These are phyloP conservation scores for Phytophthora sansomeana DNA, from an alignment of 352 stramenopile genomes.

Conservation along the genomic window DNA sequence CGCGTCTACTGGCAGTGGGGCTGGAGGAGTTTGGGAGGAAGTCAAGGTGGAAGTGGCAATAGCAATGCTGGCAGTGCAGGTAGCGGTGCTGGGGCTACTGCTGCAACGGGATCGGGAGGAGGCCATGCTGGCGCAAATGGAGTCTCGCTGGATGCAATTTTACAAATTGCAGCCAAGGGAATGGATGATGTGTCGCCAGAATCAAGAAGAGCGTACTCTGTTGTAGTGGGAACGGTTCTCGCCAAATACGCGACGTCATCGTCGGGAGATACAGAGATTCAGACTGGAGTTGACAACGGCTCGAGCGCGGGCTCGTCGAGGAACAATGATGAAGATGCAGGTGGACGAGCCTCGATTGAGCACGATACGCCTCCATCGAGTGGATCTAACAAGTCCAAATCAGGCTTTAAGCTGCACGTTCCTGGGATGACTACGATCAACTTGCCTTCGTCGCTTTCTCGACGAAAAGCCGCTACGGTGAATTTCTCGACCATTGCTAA, in stretches of 20 bases:
- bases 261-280: constrained; percentile 54
- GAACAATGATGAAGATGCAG: constrained; percentile 43
- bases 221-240: constrained; percentile 80
- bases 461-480: constrained; percentile 62
- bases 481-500: constrained; percentile 82
- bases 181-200: constrained; percentile 81
- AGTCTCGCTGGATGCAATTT: constrained; percentile 74
- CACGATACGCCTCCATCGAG: constrained; percentile 30
- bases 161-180: constrained; percentile 74
- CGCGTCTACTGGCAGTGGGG: constrained; percentile 15
- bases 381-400: constrained; percentile 56
- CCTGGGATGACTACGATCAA: constrained; percentile 68
- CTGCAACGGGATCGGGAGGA: constrained; percentile 22
- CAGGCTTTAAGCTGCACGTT: constrained; percentile 81
- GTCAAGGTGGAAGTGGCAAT: constrained; percentile 31
- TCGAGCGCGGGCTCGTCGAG: constrained; percentile 15
- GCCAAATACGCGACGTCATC: constrained; percentile 73
- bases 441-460: constrained; percentile 53
- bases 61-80: constrained; percentile 27
- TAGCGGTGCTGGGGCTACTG: constrained; percentile 15
- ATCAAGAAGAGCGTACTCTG: constrained; percentile 62
- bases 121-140: constrained; percentile 27
- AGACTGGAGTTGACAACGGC: constrained; percentile 26
- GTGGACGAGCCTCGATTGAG: constrained; percentile 32
- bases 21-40: constrained; percentile 17